Evolutionary conservation across 2,329 filamentous ascomycete species (phyloP).

Genomic region (Ramichloridium luteum): DNA sequence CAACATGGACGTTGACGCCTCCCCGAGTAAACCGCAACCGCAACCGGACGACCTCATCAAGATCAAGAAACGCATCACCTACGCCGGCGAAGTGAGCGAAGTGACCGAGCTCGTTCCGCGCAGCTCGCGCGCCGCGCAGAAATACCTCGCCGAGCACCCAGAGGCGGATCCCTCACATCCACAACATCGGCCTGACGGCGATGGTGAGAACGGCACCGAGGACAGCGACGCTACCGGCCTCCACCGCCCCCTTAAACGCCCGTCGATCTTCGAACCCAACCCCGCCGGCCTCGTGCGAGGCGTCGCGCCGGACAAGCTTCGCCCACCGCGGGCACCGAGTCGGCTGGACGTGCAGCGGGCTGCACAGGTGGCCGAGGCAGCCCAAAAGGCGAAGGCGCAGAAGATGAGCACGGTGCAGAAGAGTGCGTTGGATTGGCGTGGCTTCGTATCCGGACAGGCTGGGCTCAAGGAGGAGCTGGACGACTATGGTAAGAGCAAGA

Average conservation of each 20-base stretch:
- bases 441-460: conserved; percentile 48
- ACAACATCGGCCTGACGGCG: conserved; percentile 17
- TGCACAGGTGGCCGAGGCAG: conserved; percentile 23
- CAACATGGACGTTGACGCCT: conserved; percentile 11
- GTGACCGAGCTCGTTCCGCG: conserved; percentile 42
- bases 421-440: conserved; percentile 52
- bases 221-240: conserved; percentile 23
- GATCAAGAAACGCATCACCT: conserved; percentile 46
- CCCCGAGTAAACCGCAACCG: conserved; percentile 1
- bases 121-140: conserved; percentile 42
- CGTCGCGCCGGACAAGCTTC: conserved; percentile 33
- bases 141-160: conserved; percentile 35
- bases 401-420: conserved; percentile 58
- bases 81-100: conserved; percentile 43
- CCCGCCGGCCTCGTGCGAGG: conserved; percentile 35
- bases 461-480: conserved; percentile 51
- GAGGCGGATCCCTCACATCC: conserved; percentile 19
- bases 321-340: conserved; percentile 23
- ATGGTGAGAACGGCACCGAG: conserved; percentile 9
- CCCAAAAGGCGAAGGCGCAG: conserved; percentile 32
- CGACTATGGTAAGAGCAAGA: conserved; percentile 49
- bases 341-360: conserved; percentile 22
- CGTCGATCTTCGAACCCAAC: conserved; percentile 40
- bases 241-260: conserved; percentile 32
- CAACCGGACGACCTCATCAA: conserved; percentile 36